Base-by-base conservation (phyloP, 179 eudicot genomes). In the Amaranthus tricolor region DNA sequence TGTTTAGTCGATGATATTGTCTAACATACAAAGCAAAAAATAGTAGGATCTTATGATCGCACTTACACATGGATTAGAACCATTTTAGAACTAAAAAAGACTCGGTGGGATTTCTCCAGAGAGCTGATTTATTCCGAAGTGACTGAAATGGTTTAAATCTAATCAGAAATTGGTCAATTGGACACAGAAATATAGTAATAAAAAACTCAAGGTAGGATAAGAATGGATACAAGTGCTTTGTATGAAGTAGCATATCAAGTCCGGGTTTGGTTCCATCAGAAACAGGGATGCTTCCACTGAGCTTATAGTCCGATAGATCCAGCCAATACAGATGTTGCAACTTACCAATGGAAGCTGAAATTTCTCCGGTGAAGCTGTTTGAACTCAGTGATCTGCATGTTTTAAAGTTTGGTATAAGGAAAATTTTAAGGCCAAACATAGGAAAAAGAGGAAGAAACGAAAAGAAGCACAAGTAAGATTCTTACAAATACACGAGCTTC, bases 311-410 rank as follows among this genome's bases (percentile, higher is more conserved):
- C 65, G 89, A 79, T 52, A 86, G 69, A 77, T 85, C 89, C 68
- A 86, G 80, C 86, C 87, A 86, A 66, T 83, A 81, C 45, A 85
- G 84, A 6, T 69, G 59, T 47, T 57, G 63, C 72, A 86, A 72
- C 67, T 78, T 84, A 48, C 89, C 89, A 68, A 86, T 75, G 16
- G 88, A 54, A 45, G 91, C 80, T 10, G 98, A 94, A 49, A 93
- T 81, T 53, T 56, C 40, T 68, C 96, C 96, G 67, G 51, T 85
- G 73, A 92, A 91, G 70, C 68, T 31, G 72, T 92, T 92, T 47
- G 92, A 82, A 73, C 89, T 92, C 31, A 92, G 83, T 48, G 97
- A 84, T 80, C 96, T 90, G 82, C 71, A 73, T 16, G 59, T 43
- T 17, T 60, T 21, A 16, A 63, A 50, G 24, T 61, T 50, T 20